Conservation (phyloP, 2,329 filamentous ascomycete genomes). For the Fusarium temperatum region DNA sequence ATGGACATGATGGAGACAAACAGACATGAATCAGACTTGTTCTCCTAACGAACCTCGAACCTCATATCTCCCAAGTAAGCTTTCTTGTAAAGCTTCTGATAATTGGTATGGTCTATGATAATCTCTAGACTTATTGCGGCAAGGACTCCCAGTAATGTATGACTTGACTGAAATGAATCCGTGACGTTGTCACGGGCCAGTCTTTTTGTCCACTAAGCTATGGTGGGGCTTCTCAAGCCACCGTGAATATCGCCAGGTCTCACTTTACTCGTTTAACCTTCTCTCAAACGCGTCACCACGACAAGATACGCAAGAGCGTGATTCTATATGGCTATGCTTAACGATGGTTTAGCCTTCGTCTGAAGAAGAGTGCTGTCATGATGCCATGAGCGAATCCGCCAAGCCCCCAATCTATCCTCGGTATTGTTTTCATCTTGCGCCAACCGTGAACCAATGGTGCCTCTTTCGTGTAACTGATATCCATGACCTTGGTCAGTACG, state of each 20-base stretch:
- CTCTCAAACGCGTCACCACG: background rate
- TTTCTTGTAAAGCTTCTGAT: background rate
- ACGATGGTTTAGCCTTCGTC: conserved; percentile 5
- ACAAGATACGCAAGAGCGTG: background rate
- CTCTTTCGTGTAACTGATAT: conserved; percentile 63
- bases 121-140: background rate
- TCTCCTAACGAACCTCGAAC: background rate
- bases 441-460: conserved; percentile 68
- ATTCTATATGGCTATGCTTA: background rate
- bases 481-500: conserved; percentile 55
- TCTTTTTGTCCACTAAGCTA: background rate
- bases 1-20: background rate
- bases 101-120: background rate
- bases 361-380: conserved; percentile 34
- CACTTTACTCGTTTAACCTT: conserved; percentile 4
- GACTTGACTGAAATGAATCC: background rate
- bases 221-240: conserved; percentile 6
- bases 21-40: background rate
- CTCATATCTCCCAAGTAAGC: background rate
- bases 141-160: background rate
- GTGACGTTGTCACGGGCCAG: background rate
- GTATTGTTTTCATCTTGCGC: conserved; percentile 71
- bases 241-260: conserved; percentile 10
- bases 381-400: conserved; percentile 61
- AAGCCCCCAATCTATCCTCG: conserved; percentile 62